Percentiles rank a stretch among this genome's conserved stretches.
Evolutionary conservation across 495 filamentous ascomycete genomes (phyloP).

Genomic region (Aspergillus cristatus): DNA sequence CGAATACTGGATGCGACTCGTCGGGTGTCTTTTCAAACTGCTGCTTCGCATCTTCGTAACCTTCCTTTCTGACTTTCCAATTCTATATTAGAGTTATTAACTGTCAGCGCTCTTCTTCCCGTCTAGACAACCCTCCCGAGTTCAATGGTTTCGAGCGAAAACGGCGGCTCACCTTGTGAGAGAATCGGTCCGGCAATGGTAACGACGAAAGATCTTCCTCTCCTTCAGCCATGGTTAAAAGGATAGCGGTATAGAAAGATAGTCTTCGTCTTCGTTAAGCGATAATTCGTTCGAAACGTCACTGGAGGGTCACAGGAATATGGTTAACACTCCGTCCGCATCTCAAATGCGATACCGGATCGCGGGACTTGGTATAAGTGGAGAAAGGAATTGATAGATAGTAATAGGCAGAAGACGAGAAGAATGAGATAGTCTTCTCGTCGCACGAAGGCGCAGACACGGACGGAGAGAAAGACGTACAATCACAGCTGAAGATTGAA

Average conservation of each 20-base stretch:
- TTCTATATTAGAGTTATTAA: slow-evolving; percentile 38
- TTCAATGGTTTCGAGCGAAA: not conserved
- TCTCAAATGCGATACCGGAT: too few species aligned
- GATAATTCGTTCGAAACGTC: too few species aligned
- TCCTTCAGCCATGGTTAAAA: slow-evolving; percentile 42
- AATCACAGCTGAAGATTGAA: not conserved
- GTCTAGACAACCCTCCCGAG: too few species aligned
- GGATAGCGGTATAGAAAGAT: too few species aligned
- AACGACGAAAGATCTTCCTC: slow-evolving; percentile 81
- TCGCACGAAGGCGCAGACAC: not conserved
- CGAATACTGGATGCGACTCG: slow-evolving; percentile 78
- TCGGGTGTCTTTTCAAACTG: slow-evolving; percentile 78
- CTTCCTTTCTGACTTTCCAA: slow-evolving; percentile 96
- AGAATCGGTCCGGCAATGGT: slow-evolving; percentile 71
- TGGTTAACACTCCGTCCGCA: too few species aligned
- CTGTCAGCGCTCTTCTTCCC: slow-evolving; percentile 13
- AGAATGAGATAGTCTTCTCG: too few species aligned
- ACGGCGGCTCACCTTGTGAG: slow-evolving; percentile 62
- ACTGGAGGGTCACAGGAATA: too few species aligned
- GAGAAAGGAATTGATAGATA: too few species aligned
- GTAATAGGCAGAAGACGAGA: slow-evolving; percentile 4
- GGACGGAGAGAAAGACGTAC: not conserved
- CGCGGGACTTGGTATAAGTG: too few species aligned
- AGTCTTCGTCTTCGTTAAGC: too few species aligned
- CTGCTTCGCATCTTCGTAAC: slow-evolving; percentile 86